A percentile compares a stretch with the other conserved stretches of the same genome.
These are phyloP conservation scores for Albugo candida DNA, from an alignment of 352 stramenopile species.

Conservation along the genomic window DNA sequence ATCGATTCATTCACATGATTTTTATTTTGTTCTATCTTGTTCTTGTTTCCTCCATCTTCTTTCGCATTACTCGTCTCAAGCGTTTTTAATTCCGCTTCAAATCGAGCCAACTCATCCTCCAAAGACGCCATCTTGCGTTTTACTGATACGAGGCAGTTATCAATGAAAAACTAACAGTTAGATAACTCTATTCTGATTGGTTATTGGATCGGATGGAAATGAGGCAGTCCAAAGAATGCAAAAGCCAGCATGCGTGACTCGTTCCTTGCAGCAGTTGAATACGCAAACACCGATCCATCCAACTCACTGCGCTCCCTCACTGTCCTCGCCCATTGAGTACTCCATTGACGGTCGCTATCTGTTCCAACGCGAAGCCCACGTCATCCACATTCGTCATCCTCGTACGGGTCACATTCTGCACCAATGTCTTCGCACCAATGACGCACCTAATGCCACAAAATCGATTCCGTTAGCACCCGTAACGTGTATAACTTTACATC, in stretches of 20 bases:
- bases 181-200: too few relatives aligned
- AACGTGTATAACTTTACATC: slow-evolving; percentile 40
- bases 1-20: slow-evolving; percentile 6
- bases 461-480: slow-evolving; percentile 6
- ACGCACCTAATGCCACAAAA: slow-evolving; percentile 8
- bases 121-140: slow-evolving; percentile 23
- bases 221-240: too few relatives aligned
- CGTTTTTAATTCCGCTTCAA: slow-evolving; percentile 64
- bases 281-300: too few relatives aligned
- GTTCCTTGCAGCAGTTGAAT: too few relatives aligned
- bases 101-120: slow-evolving; percentile 68
- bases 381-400: slow-evolving; percentile 45
- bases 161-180: too few relatives aligned
- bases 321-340: slow-evolving; percentile 19
- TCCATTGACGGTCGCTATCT: slow-evolving; percentile 48
- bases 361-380: slow-evolving; percentile 59
- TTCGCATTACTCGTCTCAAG: slow-evolving; percentile 21
- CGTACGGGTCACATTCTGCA: slow-evolving; percentile 56
- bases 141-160: too few relatives aligned
- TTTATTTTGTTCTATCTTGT: slow-evolving; percentile 3
- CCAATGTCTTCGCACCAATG: slow-evolving; percentile 13
- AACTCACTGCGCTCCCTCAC: too few relatives aligned
- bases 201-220: too few relatives aligned
- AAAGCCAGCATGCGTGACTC: too few relatives aligned
- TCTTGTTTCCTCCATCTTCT: slow-evolving; percentile 14